phyloP scores from a whole-genome alignment of 352 stramenopile species.

The Aphanomyces invadans region DNA sequence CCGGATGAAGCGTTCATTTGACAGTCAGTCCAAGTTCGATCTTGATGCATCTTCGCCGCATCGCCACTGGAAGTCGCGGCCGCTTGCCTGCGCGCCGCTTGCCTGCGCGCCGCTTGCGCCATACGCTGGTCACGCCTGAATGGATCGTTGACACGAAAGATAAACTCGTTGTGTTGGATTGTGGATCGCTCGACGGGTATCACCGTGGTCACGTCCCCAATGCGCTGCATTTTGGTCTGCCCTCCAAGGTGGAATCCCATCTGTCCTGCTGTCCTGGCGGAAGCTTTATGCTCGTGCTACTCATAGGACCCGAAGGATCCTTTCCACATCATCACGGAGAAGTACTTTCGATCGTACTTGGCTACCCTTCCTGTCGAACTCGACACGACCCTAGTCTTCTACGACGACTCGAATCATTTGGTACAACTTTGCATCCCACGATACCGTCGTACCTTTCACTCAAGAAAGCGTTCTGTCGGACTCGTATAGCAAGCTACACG shows the following conservation, averaged over 20 bases:
- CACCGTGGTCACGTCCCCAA: slow-evolving; percentile 15
- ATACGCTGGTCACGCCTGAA: slow-evolving; percentile 12
- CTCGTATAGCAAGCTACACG: slow-evolving; percentile 43
- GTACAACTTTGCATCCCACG: no score
- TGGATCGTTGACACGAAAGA: slow-evolving; percentile 14
- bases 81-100: not conserved
- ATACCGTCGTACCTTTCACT: not conserved
- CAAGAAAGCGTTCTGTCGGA: not conserved
- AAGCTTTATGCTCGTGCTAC: not conserved
- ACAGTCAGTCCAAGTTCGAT: not conserved
- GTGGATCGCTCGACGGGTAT: slow-evolving; percentile 19
- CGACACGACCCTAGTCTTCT: slow-evolving; percentile 62
- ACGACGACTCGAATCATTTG: slow-evolving; percentile 65
- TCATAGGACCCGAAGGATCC: slow-evolving; percentile 19
- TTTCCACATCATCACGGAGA: slow-evolving; percentile 11
- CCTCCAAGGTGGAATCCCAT: slow-evolving; percentile 8
- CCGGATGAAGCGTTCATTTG: not conserved
- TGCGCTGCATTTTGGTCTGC: slow-evolving; percentile 12
- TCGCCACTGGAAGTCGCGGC: not conserved
- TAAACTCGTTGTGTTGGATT: slow-evolving; percentile 15
- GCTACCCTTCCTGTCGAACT: slow-evolving; percentile 38
- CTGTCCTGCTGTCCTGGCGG: not conserved
- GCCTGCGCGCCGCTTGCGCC: not conserved
- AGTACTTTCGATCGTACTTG: slow-evolving; percentile 25
- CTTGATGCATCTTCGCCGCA: not conserved